Conservation (phyloP, 176 grass and related monocot species). For the Secale cereale region DNA sequence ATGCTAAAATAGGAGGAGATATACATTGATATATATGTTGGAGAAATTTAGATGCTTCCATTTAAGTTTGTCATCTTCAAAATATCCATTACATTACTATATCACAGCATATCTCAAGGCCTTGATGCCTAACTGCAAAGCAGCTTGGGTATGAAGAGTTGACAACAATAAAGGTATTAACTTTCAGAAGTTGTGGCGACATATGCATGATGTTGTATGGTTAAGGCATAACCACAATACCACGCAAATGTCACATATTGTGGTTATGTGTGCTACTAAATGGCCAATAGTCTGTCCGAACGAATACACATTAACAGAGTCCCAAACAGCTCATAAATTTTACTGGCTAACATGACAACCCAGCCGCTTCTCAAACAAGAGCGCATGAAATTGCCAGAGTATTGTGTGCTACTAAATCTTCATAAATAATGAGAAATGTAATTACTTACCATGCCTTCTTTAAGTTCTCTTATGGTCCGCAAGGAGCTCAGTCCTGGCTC, state of each 20-base stretch:
- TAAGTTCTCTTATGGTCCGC: constrained; percentile 65
- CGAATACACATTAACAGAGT: neutral
- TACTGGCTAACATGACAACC: neutral
- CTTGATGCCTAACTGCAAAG: neutral
- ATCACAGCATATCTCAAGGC: neutral
- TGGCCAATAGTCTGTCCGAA: neutral
- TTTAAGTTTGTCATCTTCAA: constrained; percentile 11
- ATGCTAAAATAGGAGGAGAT: neutral
- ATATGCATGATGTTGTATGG: neutral
- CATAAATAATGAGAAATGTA: constrained; percentile 12
- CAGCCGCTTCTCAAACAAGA: neutral
- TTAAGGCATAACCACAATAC: neutral
- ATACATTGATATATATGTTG: neutral
- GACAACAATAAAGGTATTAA: neutral
- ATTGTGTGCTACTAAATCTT: constrained; percentile 7
- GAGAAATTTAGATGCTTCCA: constrained; percentile 10
- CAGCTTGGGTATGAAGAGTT: constrained; percentile 25
- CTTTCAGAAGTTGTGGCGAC: constrained; percentile 12
- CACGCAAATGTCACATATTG: neutral
- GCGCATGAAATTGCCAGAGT: neutral
- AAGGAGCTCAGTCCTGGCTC: constrained; percentile 81
- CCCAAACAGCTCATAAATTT: neutral
- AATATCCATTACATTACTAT: neutral
- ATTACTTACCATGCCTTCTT: constrained; percentile 89
- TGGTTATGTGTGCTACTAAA: neutral